Conservation (phyloP, 441 rosid genomes). For the Breynia disticha region DNA sequence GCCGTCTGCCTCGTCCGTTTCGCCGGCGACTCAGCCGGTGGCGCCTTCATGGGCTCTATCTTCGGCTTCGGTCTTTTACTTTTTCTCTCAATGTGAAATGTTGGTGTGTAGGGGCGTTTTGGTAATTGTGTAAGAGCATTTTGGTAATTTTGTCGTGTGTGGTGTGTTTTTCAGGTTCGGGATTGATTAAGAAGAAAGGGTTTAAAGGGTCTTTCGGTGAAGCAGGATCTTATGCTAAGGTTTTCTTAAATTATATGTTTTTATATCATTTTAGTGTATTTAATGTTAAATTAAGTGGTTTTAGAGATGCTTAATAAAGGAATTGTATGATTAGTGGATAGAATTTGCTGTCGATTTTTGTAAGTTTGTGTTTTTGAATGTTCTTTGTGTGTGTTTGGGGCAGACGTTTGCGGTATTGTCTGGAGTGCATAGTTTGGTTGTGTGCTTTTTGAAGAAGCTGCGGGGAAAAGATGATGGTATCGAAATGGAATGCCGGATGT, state of each 20-base stretch:
- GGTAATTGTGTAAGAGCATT: not conserved
- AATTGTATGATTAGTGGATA: not conserved
- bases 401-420: conserved; percentile 78
- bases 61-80: conserved; percentile 53
- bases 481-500: conserved; percentile 18
- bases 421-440: conserved; percentile 87
- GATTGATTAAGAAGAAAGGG: conserved; percentile 72
- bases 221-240: conserved; percentile 88
- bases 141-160: not conserved
- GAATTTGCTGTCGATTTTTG: not conserved
- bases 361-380: not conserved
- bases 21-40: conserved; percentile 72
- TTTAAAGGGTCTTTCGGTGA: conserved; percentile 66
- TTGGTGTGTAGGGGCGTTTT: not conserved
- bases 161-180: conserved; percentile 46
- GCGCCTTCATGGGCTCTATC: conserved; percentile 83
- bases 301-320: too few relatives aligned
- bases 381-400: conserved; percentile 8
- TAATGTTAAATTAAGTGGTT: too few relatives aligned
- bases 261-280: not conserved
- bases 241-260: conserved; percentile 11
- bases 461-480: conserved; percentile 94
- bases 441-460: conserved; percentile 75
- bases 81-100: conserved; percentile 1
- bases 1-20: conserved; percentile 62